Base-by-base conservation (phyloP, 1,139 yeast genomes). In the Kodamaea fungicola region DNA sequence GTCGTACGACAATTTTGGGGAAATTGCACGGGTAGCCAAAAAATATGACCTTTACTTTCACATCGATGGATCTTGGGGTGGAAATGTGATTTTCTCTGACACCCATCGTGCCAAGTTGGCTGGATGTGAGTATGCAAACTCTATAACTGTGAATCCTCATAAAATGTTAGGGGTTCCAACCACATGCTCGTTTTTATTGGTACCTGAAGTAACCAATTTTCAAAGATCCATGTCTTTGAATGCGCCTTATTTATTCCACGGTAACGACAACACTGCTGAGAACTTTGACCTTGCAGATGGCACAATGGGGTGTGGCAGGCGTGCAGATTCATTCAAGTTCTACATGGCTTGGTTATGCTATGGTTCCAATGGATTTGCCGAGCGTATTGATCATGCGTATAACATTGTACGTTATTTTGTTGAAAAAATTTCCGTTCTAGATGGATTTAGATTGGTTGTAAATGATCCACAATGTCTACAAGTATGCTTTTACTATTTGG, bases 61-160 rank as follows among this genome's bases (percentile, higher is more conserved):
- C 55, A 77, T 87, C 32, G 96, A 87, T 60, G 96, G 94, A 1
- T 83, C 94, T 7, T 86, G 95, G 95, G 96, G 96, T 30, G 96
- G 94, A 9, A 86, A 87, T 51, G 83, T 83, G 7, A 72, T 83
- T 0, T 87, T 86, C 60, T 80, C 89, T 22, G 47, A 56, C 0
- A 63, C 50, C n/a, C 77, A 79, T 39, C 59, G 57, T 28, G 41
- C 58, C 38, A 72, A 74, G 50, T 57, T 87, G 47, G 52, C 57
- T 7, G 96, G 96, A 1, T 59, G 76, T 26, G 75, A 83, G 34
- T 55, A 70, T 22, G 95, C 94, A 2, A 78, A 86, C 57, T 83
- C 92, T n/a, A 69, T 87, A 40, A 86, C 96, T 2, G 78, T 81
- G 12, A 87, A 86, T 54, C 96, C 96, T 3, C 96, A 87, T 62